Evolutionary conservation across 116 monocot genomes (phyloP).

Genomic region (Papilionanthe hybrid): DNA sequence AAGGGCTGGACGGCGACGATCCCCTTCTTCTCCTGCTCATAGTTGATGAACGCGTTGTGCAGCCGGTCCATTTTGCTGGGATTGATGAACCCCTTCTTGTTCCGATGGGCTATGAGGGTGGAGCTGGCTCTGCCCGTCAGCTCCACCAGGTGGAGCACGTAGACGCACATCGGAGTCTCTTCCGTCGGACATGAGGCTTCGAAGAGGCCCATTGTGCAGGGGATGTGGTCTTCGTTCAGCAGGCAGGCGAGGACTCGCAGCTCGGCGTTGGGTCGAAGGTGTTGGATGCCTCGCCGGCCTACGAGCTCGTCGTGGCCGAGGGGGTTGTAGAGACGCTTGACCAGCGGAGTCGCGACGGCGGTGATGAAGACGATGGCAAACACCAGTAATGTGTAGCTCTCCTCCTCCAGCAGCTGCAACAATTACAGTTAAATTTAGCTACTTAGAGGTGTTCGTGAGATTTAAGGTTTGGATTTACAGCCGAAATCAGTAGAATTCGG

Average conservation of each 20-base stretch:
- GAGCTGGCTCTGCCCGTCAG: constrained; percentile 53
- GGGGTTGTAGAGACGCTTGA: constrained; percentile 23
- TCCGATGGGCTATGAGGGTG: constrained; percentile 44
- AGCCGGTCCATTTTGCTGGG: constrained; percentile 25
- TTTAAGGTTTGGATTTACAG: no score
- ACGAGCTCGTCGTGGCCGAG: constrained; percentile 11
- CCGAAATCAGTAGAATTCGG: no score
- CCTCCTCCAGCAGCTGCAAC: constrained; percentile 12
- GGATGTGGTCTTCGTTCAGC: constrained; percentile 35
- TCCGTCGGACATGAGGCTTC: constrained; percentile 21
- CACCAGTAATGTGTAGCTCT: constrained; percentile 8
- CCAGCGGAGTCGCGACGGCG: constrained; percentile 14
- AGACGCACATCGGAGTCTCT: constrained; percentile 32
- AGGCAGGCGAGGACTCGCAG: constrained; percentile 54
- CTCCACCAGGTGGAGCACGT: constrained; percentile 65
- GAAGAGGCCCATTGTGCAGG: constrained; percentile 37
- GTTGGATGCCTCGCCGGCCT: constrained; percentile 31
- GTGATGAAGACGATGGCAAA: constrained; percentile 6
- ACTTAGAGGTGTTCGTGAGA: no score
- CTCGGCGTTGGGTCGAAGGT: constrained; percentile 26
- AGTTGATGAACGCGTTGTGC: constrained; percentile 54
- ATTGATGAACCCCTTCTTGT: constrained; percentile 35
- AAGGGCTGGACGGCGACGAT: constrained; percentile 40
- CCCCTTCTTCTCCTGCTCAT: constrained; percentile 28
- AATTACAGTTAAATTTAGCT: no score